Base-by-base conservation (phyloP, 345 rosid species). In the Heritiera littoralis region DNA sequence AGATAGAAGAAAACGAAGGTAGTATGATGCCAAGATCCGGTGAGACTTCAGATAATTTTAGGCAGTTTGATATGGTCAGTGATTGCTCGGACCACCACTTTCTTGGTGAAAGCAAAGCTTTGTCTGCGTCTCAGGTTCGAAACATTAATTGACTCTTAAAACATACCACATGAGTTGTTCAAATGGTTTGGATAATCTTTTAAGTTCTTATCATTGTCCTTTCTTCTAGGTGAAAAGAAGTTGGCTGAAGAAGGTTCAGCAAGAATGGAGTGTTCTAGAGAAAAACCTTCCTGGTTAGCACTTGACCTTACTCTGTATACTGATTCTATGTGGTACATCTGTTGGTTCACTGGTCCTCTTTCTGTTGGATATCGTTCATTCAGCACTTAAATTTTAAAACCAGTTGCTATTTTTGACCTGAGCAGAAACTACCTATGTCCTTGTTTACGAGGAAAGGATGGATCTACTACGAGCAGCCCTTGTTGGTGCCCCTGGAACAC, bases 81-180 rank as follows among this genome's bases (percentile, higher is more conserved):
- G 91, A 91, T 78, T 90, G 94, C 85, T 89, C 92, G 0, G 99
- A 91, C 79, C 98, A 96, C 86, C 89, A 89, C 85, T 96, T 93
- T 85, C 83, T 89, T 49, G 79, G 81, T 55, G 86, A 82, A 41
- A 84, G 80, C 49, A 88, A 85, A 80, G 93, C 79, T 66, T 60
- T 79, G 78, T 80, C 84, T 69, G 67, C 66, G 43, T 84, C 92
- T 78, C 97, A 90, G 94, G 99, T 92, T n/a, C 77, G 89, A 81
- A 77, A 77, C 81, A 80, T 66, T 54, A 11, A 72, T 78, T 61
- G 35, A 80, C 56, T 63, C 65, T 28, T 65, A 45, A 12, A 76
- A 14, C 54, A 52, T 56, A 75, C 67, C 63, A 56, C 61, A 74
- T 30, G 18, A 35, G 28, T 8, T 66, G 51, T 51, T n/a, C n/a